These are phyloP conservation scores for Beauveria bassiana DNA, from an alignment of 2,329 filamentous ascomycete species.

Conservation along the genomic window DNA sequence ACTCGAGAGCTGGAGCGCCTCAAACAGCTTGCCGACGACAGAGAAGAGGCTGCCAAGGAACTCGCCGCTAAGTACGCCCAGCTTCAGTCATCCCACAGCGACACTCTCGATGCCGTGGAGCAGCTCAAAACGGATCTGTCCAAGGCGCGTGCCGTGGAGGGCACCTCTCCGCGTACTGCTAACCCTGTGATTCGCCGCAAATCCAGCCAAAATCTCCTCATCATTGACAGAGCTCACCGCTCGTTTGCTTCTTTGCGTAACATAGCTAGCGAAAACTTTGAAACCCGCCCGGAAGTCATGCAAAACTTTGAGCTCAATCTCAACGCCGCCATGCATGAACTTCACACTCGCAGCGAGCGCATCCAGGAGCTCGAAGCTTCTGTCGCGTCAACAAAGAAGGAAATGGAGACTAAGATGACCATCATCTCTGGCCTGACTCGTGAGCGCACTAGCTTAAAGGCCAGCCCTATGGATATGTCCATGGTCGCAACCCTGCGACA, in stretches of 20 bases:
- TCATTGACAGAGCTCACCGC: constrained; percentile 82
- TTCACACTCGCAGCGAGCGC: constrained; percentile 78
- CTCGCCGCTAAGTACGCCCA: constrained; percentile 74
- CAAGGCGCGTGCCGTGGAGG: constrained; percentile 59
- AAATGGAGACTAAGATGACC: constrained; percentile 94
- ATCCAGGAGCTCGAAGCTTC: constrained; percentile 87
- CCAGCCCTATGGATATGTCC: constrained; percentile 79
- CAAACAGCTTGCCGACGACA: constrained; percentile 63
- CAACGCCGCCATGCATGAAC: constrained; percentile 85
- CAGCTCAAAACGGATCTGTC: constrained; percentile 82
- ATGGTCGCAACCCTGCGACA: constrained; percentile 81
- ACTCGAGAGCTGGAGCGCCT: constrained; percentile 63
- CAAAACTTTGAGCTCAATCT: constrained; percentile 90
- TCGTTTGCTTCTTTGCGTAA: constrained; percentile 86
- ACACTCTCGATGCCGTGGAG: constrained; percentile 78
- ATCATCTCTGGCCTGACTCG: constrained; percentile 92
- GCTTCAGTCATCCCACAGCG: constrained; percentile 73
- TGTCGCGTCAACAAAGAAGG: constrained; percentile 74
- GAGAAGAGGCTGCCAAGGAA: constrained; percentile 65
- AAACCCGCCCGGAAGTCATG: constrained; percentile 71
- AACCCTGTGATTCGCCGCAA: constrained; percentile 83
- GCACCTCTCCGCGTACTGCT: constrained; percentile 54
- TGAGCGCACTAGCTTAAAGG: constrained; percentile 83
- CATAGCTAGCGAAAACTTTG: constrained; percentile 80
- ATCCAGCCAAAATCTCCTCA: constrained; percentile 81